Evolutionary conservation across 2,329 filamentous ascomycete genomes (phyloP), one percentile per base, ranked within the genome.

Genomic region (Bimuria novae-zelandiae): DNA sequence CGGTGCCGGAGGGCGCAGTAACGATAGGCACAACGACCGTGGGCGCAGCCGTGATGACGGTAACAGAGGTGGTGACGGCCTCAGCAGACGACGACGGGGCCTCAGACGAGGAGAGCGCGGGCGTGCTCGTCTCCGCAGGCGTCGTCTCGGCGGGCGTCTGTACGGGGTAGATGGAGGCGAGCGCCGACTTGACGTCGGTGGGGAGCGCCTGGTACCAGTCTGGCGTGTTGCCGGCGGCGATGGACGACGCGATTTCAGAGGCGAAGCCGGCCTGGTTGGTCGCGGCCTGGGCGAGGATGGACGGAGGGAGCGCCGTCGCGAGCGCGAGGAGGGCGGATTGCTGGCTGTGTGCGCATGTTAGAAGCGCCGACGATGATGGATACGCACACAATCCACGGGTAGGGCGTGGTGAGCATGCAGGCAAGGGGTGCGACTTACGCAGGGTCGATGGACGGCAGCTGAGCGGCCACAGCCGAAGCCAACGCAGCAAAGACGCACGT

Each of bases 161-260:
- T 10, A 54, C 64, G 23, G 71, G 64, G 59, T 71, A 73, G 43
- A 72, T 58, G 19, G 71, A 60, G 22, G 76, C 62, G 40, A 80
- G 68, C 55, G 75, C 74, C 40, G 65, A 74, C 69, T 80, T 72
- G 41, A 80, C 71, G 50, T 77, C 75, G 39, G 70, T 61, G 6
- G 78, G 78, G 3, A 80, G 73, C 7, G 73, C 70, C 7, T 70
- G 63, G 67, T 77, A 80, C 78, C 78, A 80, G 3, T 65, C 55
- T 16, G 78, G 77, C 16, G 74, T 75, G 25, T 70, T 64, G 62
- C 77, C 75, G 27, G 74, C 75, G 10, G 69, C 62, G 67, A 80
- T 72, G 40, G 77, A 72, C 7, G 76, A 76, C 11, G 70, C 70
- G 64, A 80, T 71, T 37, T 74, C 64, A 10, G 71, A 64, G 49